phyloP scores from a whole-genome alignment of 352 stramenopile species.

The Globisporangium cylindrosporum region DNA sequence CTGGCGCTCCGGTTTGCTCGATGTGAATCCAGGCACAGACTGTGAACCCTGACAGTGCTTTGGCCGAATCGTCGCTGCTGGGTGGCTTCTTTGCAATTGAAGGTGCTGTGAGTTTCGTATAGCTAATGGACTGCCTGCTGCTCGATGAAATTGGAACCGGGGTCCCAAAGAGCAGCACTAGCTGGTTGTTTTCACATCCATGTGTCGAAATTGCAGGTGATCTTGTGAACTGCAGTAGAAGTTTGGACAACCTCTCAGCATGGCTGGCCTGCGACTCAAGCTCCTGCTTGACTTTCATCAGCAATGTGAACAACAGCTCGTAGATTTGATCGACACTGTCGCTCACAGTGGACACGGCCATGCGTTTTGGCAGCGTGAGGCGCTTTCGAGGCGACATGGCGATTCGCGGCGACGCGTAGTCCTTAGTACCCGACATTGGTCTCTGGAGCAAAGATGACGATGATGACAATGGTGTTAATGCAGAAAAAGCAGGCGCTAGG shows the following conservation, averaged over 20 bases:
- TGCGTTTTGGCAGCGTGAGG: constrained; percentile 42
- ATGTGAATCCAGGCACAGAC: constrained; percentile 15
- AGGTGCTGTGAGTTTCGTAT: background rate
- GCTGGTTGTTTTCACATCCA: background rate
- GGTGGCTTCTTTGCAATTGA: background rate
- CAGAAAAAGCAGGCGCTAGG: background rate
- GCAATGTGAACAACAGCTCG: constrained; percentile 32
- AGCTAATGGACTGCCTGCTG: background rate
- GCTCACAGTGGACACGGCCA: constrained; percentile 30
- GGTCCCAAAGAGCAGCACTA: constrained; percentile 3
- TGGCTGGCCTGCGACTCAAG: constrained; percentile 9
- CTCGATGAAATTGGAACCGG: constrained; percentile 7
- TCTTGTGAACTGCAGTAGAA: background rate
- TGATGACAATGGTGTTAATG: background rate
- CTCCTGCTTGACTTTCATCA: constrained; percentile 22
- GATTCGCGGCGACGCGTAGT: constrained; percentile 20
- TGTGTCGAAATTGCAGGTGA: background rate
- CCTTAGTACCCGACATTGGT: constrained; percentile 7
- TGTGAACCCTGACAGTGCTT: background rate
- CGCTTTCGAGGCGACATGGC: constrained; percentile 47
- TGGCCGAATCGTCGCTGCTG: background rate
- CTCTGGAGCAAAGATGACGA: background rate
- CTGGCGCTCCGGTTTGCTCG: constrained; percentile 9
- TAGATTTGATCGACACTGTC: constrained; percentile 43
- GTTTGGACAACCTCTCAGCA: background rate